Percentiles rank a stretch among this genome's conserved stretches.
Evolutionary conservation across 2,329 filamentous ascomycete species (phyloP).

Genomic region (Sclerotiophoma versabilis): DNA sequence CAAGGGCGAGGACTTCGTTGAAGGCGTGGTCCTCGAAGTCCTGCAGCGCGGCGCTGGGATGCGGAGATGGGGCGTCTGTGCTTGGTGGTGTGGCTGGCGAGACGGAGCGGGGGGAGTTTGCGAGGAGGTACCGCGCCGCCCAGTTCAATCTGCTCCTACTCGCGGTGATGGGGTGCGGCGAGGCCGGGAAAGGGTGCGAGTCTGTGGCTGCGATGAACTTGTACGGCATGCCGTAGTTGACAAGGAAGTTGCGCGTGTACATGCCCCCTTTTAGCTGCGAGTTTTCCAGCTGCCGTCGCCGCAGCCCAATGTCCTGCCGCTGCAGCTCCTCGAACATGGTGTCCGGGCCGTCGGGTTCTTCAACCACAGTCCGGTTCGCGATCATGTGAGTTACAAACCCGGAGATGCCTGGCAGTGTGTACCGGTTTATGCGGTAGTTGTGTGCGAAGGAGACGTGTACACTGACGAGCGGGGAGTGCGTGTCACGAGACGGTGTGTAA

Average conservation of each 20-base stretch:
- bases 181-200: constrained; percentile 31
- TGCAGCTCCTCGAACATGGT: constrained; percentile 64
- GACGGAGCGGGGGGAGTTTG: constrained; percentile 21
- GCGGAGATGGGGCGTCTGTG: background rate
- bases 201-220: constrained; percentile 67
- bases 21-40: constrained; percentile 51
- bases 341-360: constrained; percentile 63
- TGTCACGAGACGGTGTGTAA: constrained; percentile 43
- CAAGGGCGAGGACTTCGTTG: constrained; percentile 69
- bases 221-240: constrained; percentile 69
- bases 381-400: constrained; percentile 63
- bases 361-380: constrained; percentile 61
- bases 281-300: constrained; percentile 21
- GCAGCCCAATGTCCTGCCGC: constrained; percentile 48
- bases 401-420: constrained; percentile 56
- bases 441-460: constrained; percentile 43
- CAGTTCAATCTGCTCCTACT: constrained; percentile 63
- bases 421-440: constrained; percentile 55
- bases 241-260: constrained; percentile 60
- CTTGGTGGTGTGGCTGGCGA: background rate
- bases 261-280: constrained; percentile 51
- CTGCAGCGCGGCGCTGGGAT: background rate
- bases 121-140: constrained; percentile 57
- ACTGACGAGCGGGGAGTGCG: constrained; percentile 41
- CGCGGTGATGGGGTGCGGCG: constrained; percentile 55